A percentile compares a stretch with the other conserved stretches of the same genome.
Conservation (phyloP, 345 rosid species). For the Stellera chamaejasme region DNA sequence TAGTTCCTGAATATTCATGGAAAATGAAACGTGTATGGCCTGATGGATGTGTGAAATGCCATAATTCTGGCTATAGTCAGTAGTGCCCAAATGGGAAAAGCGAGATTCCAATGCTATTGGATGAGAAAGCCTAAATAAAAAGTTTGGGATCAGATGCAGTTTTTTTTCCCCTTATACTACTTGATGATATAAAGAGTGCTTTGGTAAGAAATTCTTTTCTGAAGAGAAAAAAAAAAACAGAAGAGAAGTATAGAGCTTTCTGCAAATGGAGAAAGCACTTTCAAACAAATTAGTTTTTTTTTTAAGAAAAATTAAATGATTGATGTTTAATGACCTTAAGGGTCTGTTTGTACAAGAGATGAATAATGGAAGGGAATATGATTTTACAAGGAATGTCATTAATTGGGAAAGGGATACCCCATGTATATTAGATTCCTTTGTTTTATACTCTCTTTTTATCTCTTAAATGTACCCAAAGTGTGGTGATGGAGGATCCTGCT, state of each 20-base stretch:
- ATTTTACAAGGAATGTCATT: no score
- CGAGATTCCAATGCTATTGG: conserved; percentile 23
- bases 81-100: conserved; percentile 11
- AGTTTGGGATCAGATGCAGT: conserved; percentile 35
- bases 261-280: conserved; percentile 9
- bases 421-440: no score
- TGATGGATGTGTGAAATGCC: conserved; percentile 13
- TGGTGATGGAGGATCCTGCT: neutral
- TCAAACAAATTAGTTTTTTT: neutral
- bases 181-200: conserved; percentile 15
- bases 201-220: conserved; percentile 2
- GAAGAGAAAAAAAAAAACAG: neutral
- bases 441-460: no score
- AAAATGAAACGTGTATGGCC: conserved; percentile 10
- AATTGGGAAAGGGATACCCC: no score
- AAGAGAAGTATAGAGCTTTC: conserved; percentile 6
- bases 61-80: conserved; percentile 4
- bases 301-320: no score
- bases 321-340: no score
- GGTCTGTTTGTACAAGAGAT: no score
- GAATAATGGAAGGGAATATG: no score
- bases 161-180: conserved; percentile 8
- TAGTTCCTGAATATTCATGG: conserved; percentile 25
- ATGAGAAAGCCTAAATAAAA: conserved; percentile 9
- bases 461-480: neutral